A percentile compares a stretch with the other conserved stretches of the same genome.
Conservation (phyloP, 2,329 filamentous ascomycete species). For the Trichoderma semiorbis region DNA sequence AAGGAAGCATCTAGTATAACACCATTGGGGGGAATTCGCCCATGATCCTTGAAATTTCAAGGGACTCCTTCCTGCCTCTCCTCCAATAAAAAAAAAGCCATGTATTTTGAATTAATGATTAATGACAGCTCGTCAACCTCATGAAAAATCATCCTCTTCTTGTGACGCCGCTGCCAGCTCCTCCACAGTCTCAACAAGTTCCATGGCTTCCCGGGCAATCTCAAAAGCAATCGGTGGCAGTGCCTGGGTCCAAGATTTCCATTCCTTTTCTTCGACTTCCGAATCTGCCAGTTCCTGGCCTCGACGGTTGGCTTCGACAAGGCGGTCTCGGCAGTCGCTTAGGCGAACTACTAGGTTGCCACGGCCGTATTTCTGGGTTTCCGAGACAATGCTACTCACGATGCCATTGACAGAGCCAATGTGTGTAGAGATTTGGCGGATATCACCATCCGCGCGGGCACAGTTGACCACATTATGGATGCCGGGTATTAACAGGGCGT, state of each 20-base stretch:
- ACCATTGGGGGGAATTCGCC: neutral
- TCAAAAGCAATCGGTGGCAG: constrained; percentile 84
- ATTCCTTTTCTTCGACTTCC: constrained; percentile 49
- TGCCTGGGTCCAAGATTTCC: constrained; percentile 64
- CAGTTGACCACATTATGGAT: constrained; percentile 77
- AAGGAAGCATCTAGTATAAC: neutral
- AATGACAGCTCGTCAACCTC: constrained; percentile 22
- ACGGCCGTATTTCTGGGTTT: constrained; percentile 57
- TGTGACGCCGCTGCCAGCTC: constrained; percentile 31
- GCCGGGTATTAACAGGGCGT: constrained; percentile 70
- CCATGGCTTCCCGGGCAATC: constrained; percentile 78
- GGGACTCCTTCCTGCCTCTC: neutral
- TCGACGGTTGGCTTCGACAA: constrained; percentile 61
- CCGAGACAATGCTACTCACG: constrained; percentile 65
- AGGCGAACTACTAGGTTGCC: constrained; percentile 54
- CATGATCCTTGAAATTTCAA: neutral
- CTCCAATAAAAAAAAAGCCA: neutral
- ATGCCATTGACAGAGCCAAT: constrained; percentile 68
- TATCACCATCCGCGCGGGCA: constrained; percentile 62
- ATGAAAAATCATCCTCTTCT: constrained; percentile 47
- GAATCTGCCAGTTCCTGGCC: constrained; percentile 57
- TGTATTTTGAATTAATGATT: constrained; percentile 10
- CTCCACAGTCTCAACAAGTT: constrained; percentile 51
- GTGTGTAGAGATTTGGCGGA: constrained; percentile 64
- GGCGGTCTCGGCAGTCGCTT: constrained; percentile 59